Percentiles rank a stretch among this genome's conserved stretches.
Evolutionary conservation across 2,329 filamentous ascomycete genomes (phyloP).

Genomic region (Lomentospora prolificans): DNA sequence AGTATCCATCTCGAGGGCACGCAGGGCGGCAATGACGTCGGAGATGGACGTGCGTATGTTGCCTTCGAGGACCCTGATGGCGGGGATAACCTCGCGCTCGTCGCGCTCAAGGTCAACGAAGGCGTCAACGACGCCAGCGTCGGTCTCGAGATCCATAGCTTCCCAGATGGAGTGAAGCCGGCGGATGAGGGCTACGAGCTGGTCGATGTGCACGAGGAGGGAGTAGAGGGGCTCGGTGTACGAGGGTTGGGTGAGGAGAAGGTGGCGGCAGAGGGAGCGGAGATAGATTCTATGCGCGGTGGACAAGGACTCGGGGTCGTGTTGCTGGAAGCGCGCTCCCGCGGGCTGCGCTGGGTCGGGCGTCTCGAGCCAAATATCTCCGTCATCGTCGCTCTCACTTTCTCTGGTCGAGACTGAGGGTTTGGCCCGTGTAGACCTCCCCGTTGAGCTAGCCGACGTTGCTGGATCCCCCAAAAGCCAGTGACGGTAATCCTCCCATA

Average conservation of each 20-base stretch:
- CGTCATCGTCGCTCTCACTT: constrained; percentile 14
- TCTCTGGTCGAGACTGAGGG: constrained; percentile 2
- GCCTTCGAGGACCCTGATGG: constrained; percentile 53
- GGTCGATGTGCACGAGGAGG: constrained; percentile 67
- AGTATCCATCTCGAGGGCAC: constrained; percentile 33
- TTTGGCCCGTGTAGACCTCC: constrained; percentile 8
- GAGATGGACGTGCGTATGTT: constrained; percentile 60
- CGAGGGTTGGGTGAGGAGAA: constrained; percentile 53
- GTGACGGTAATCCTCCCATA: constrained; percentile 67
- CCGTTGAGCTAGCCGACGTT: constrained; percentile 11
- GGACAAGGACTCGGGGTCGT: constrained; percentile 79
- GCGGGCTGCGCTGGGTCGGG: constrained; percentile 11
- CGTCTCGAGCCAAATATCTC: constrained; percentile 31
- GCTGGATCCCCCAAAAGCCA: constrained; percentile 49
- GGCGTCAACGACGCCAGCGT: constrained; percentile 71
- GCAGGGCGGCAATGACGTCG: constrained; percentile 49
- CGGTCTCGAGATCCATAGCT: constrained; percentile 68
- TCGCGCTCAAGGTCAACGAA: constrained; percentile 63
- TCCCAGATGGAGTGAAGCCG: constrained; percentile 69
- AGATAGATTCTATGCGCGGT: constrained; percentile 73
- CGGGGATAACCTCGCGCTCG: constrained; percentile 55
- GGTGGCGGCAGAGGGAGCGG: constrained; percentile 51
- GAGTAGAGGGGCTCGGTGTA: constrained; percentile 58
- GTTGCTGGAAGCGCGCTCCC: constrained; percentile 21
- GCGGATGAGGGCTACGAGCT: constrained; percentile 65